Conservation (phyloP, 768 basidiomycete species). For the Boletales sp. region DNA sequence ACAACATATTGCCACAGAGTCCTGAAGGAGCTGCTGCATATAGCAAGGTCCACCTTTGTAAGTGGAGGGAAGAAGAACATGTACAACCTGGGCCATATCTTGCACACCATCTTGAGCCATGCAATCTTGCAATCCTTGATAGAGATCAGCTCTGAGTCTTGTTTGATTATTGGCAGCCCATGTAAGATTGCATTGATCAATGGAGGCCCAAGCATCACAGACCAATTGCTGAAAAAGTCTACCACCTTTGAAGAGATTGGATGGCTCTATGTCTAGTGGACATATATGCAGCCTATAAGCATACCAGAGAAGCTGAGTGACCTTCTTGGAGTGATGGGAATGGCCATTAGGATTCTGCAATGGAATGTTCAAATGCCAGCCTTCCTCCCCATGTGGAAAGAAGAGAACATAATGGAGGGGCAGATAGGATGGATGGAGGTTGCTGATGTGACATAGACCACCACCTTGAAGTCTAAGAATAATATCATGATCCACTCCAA, state of each 20-base stretch:
- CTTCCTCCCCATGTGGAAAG: constrained; percentile 38
- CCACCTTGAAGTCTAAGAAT: constrained; percentile 25
- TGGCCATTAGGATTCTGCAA: neutral
- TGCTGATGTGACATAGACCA: constrained; percentile 28
- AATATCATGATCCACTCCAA: constrained; percentile 31
- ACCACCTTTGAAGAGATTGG: constrained; percentile 32
- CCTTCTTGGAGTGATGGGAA: constrained; percentile 10
- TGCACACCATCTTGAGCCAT: constrained; percentile 17
- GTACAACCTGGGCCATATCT: constrained; percentile 31
- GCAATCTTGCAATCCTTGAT: constrained; percentile 25
- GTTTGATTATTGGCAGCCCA: constrained; percentile 35
- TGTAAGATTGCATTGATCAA: constrained; percentile 36
- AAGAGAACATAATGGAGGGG: constrained; percentile 44
- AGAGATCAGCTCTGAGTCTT: constrained; percentile 20
- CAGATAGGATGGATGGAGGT: constrained; percentile 34
- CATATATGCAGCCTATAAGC: constrained; percentile 32
- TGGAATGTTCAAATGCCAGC: constrained; percentile 31
- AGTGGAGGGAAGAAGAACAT: constrained; percentile 37
- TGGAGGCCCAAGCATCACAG: constrained; percentile 27
- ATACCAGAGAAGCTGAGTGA: constrained; percentile 29
- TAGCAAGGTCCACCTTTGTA: constrained; percentile 39
- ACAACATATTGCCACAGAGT: constrained; percentile 43
- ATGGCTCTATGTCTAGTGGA: constrained; percentile 4
- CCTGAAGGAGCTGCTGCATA: constrained; percentile 44
- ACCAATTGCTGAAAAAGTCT: constrained; percentile 43